These are phyloP conservation scores for Septoria linicola DNA, from an alignment of 2,329 filamentous ascomycete genomes.

Conservation along the genomic window DNA sequence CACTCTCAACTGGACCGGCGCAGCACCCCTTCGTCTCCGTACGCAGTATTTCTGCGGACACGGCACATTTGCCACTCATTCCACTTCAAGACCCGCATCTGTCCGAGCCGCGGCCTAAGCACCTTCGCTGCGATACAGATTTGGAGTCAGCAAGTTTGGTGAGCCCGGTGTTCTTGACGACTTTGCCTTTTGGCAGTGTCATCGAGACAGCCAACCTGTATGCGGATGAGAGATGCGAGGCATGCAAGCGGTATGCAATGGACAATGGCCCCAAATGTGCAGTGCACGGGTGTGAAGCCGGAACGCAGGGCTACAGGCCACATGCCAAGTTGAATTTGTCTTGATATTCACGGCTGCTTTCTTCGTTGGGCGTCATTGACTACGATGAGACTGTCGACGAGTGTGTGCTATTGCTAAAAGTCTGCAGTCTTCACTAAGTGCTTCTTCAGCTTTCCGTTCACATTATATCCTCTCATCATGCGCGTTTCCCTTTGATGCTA, in stretches of 20 bases:
- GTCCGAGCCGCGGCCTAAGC: slow-evolving; percentile 2
- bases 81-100: not conserved
- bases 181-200: slow-evolving; percentile 17
- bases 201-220: slow-evolving; percentile 16
- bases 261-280: not conserved
- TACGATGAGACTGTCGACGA: too few relatives aligned
- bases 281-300: slow-evolving; percentile 1
- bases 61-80: slow-evolving; percentile 7
- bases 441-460: too few relatives aligned
- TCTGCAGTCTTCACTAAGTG: too few relatives aligned
- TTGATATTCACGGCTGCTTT: not conserved
- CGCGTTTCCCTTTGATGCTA: too few relatives aligned
- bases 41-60: slow-evolving; percentile 1
- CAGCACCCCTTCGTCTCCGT: not conserved
- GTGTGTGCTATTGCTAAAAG: too few relatives aligned
- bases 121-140: slow-evolving; percentile 5
- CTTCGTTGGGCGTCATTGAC: not conserved
- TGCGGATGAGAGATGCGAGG: slow-evolving; percentile 4
- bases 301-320: slow-evolving; percentile 6
- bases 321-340: not conserved
- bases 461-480: too few relatives aligned
- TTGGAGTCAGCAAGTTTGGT: slow-evolving; percentile 5
- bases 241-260: not conserved
- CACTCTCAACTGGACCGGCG: too few relatives aligned
- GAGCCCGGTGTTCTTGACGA: slow-evolving; percentile 13